Percentiles rank a stretch among this genome's conserved stretches.
Evolutionary conservation across 495 filamentous ascomycete species (phyloP).

Genomic region (Penicillium dipodomyicola): DNA sequence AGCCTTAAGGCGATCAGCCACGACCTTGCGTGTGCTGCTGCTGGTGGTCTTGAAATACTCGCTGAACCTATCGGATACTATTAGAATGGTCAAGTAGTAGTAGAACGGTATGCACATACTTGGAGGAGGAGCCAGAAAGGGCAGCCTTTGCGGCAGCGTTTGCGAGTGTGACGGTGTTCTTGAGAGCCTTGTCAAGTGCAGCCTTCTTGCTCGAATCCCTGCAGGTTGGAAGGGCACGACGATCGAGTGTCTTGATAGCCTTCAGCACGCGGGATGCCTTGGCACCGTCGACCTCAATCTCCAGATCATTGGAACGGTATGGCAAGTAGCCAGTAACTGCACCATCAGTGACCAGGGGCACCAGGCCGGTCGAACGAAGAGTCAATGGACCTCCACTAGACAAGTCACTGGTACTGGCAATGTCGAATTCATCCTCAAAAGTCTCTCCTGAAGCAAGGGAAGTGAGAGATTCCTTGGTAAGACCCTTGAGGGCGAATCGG

Average conservation of each 20-base stretch:
- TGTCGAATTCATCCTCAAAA: constrained; percentile 55
- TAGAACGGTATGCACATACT: constrained; percentile 13
- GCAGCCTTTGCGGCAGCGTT: constrained; percentile 55
- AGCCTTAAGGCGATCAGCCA: constrained; percentile 50
- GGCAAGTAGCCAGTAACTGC: constrained; percentile 24
- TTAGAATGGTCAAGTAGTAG: neutral
- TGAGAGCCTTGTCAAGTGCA: constrained; percentile 45
- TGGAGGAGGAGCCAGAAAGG: constrained; percentile 43
- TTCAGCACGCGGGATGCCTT: constrained; percentile 48
- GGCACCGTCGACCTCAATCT: constrained; percentile 45
- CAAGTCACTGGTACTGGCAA: constrained; percentile 57
- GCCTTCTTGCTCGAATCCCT: constrained; percentile 45
- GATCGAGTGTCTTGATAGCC: constrained; percentile 42
- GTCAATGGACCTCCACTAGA: constrained; percentile 48
- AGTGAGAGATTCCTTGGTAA: constrained; percentile 53
- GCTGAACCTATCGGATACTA: constrained; percentile 27
- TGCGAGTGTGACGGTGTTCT: constrained; percentile 51
- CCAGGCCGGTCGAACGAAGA: constrained; percentile 49
- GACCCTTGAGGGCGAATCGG: constrained; percentile 42
- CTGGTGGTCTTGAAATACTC: constrained; percentile 64
- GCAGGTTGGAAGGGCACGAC: constrained; percentile 51
- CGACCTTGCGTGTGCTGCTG: constrained; percentile 40
- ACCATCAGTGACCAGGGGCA: constrained; percentile 43
- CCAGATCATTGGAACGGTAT: constrained; percentile 27
- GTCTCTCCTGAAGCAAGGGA: constrained; percentile 55